Evolutionary conservation across 192 early-diverging fungal genomes (phyloP).

Genomic region (Linnemannia exigua): DNA sequence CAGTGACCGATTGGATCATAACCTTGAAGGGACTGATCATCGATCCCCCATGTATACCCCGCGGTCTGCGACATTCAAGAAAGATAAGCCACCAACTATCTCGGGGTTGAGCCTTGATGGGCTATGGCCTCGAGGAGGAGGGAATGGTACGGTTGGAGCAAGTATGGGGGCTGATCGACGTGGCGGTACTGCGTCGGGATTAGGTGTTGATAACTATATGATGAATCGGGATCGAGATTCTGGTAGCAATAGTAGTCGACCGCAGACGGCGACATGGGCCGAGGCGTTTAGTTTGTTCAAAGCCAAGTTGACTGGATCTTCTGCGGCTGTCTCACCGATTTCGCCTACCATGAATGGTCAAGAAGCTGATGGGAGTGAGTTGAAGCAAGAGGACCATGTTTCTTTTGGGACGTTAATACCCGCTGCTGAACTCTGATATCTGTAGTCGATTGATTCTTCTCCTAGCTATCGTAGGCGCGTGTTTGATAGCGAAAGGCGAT

Average conservation of each 20-base stretch:
- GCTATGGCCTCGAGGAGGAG: slow-evolving; percentile 9
- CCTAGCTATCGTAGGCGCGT: not conserved
- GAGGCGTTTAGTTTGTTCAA: slow-evolving; percentile 43
- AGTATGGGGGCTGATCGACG: not conserved
- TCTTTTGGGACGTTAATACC: not conserved
- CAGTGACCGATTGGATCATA: slow-evolving; percentile 48
- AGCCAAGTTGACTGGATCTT: slow-evolving; percentile 21
- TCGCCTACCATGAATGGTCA: not conserved
- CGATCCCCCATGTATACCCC: slow-evolving; percentile 27
- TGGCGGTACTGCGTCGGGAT: slow-evolving; percentile 9
- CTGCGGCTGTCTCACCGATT: not conserved
- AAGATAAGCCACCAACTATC: slow-evolving; percentile 22
- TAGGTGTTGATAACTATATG: slow-evolving; percentile 32
- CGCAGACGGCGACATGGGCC: slow-evolving; percentile 47
- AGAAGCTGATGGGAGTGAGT: not conserved
- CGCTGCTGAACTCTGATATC: not conserved
- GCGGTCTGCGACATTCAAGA: slow-evolving; percentile 4
- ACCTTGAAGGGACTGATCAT: slow-evolving; percentile 47
- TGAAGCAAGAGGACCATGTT: not conserved
- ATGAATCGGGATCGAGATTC: slow-evolving; percentile 2
- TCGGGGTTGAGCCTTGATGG: slow-evolving; percentile 34
- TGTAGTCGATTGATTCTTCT: not conserved
- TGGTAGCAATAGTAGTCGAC: not conserved
- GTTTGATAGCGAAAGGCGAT: slow-evolving; percentile 7
- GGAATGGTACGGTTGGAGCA: not conserved